phyloP scores from a whole-genome alignment of 441 rosid genomes.

The Erodium trifolium region DNA sequence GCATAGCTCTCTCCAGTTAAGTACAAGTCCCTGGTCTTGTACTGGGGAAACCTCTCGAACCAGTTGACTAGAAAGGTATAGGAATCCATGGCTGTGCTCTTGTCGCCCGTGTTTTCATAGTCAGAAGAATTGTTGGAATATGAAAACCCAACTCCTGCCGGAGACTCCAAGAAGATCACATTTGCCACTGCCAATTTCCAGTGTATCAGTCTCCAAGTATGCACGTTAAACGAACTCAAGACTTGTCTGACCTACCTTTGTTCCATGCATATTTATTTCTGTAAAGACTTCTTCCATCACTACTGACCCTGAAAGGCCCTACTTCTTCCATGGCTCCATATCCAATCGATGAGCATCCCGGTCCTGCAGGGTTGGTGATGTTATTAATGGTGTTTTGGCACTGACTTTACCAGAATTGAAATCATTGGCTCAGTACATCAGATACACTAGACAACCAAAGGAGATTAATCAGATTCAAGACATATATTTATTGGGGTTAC shows the following conservation, averaged over 20 bases:
- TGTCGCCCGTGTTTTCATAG: constrained; percentile 23
- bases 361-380: constrained; percentile 21
- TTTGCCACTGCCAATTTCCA: constrained; percentile 29
- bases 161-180: constrained; percentile 38
- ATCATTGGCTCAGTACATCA: too few species aligned
- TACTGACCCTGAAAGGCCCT: constrained; percentile 37
- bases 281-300: constrained; percentile 28
- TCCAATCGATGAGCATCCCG: constrained; percentile 45
- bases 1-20: constrained; percentile 41
- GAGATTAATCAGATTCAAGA: too few species aligned
- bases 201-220: neutral
- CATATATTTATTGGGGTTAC: neutral
- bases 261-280: constrained; percentile 32
- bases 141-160: constrained; percentile 37
- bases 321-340: constrained; percentile 38
- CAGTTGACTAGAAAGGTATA: constrained; percentile 34
- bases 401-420: neutral
- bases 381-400: neutral
- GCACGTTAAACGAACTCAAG: neutral
- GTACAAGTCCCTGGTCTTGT: constrained; percentile 27
- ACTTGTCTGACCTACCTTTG: constrained; percentile 19
- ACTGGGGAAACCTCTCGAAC: constrained; percentile 36
- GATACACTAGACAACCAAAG: too few species aligned
- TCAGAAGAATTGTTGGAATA: constrained; percentile 32
- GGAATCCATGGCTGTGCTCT: constrained; percentile 30